Percentiles rank a stretch among this genome's conserved stretches.
phyloP scores from a whole-genome alignment of 345 rosid genomes.

The Psidium friedrichsthalianum region DNA sequence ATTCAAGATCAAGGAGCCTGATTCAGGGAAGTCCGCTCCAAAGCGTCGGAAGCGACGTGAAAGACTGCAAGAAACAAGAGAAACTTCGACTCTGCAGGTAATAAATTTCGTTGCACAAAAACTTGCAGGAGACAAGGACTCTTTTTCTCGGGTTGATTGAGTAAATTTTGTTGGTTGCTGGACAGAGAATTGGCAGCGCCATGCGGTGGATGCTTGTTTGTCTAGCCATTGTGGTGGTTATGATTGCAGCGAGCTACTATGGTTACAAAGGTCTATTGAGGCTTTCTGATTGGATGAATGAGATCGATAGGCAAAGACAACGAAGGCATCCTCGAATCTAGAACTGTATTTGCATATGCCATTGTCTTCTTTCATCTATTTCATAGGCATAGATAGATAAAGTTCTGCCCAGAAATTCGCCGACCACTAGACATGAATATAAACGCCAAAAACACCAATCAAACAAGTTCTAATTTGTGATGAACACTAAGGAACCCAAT shows the following conservation, averaged over 20 bases:
- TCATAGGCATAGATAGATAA: neutral
- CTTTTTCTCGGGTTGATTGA: neutral
- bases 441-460: neutral
- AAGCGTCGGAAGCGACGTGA: conserved; percentile 65
- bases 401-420: neutral
- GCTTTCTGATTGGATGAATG: conserved; percentile 89
- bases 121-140: neutral
- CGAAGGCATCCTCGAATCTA: neutral
- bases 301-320: conserved; percentile 50
- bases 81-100: conserved; percentile 55
- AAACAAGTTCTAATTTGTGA: neutral
- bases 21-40: conserved; percentile 26
- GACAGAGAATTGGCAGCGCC: conserved; percentile 42
- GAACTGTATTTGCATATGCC: neutral
- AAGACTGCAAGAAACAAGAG: conserved; percentile 33
- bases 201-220: conserved; percentile 34
- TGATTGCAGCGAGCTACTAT: conserved; percentile 32
- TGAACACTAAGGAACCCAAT: neutral
- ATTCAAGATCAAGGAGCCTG: conserved; percentile 46
- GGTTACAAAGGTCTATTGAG: conserved; percentile 74
- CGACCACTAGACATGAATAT: neutral
- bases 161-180: neutral
- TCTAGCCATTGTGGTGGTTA: conserved; percentile 15
- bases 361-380: neutral
- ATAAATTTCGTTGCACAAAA: neutral